Evolutionary conservation across 441 rosid species (phyloP), one percentile per base, ranked within the genome.

Genomic region (Adansonia madagascariensis): DNA sequence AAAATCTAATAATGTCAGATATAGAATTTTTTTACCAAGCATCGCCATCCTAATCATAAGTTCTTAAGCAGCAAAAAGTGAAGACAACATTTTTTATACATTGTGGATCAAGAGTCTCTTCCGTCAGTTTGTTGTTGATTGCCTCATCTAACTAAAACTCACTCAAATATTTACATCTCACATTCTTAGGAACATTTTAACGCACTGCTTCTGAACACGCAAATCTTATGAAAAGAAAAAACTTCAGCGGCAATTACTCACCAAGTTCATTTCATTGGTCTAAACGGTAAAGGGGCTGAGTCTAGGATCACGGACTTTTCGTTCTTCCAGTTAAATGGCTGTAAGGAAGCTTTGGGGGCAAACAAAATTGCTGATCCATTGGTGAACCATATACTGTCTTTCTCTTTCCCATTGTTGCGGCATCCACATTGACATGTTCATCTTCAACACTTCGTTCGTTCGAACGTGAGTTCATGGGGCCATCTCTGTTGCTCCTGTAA

Each of bases 261-360:
- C 73, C 24, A 64, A 55, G 80, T 44, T 55, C 77, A 76, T 44
- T 63, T 47, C 84, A 63, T 65, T 61, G 75, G 71, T 68, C 80
- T 73, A 66, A 62, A 11, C 9, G 11, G 2, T 11, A 1, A 77
- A 80, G 80, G 84, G 65, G 41, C 44, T 0, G 43, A 50, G 76
- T 64, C 81, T 80, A 82, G 22, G 18, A 80, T 63, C 88, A 84
- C 18, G 79, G 78, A 71, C 57, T 78, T 80, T 74, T 77, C 82
- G 68, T 67, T 77, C 76, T 44, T 71, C 83, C 77, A 14, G 73
- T 76, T 4, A 68, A 75, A 46, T 73, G 82, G 76, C 62, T 74
- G 72, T 74, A 78, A 8, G 80, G 78, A 78, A 83, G 81, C 88
- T 82, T 80, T 60, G 80, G 79, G 53, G 81, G 80, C 88, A 85